Percentiles rank a stretch among this genome's conserved stretches.
Conservation (phyloP, 2,329 filamentous ascomycete genomes). For the Pestalotiopsis sp. region DNA sequence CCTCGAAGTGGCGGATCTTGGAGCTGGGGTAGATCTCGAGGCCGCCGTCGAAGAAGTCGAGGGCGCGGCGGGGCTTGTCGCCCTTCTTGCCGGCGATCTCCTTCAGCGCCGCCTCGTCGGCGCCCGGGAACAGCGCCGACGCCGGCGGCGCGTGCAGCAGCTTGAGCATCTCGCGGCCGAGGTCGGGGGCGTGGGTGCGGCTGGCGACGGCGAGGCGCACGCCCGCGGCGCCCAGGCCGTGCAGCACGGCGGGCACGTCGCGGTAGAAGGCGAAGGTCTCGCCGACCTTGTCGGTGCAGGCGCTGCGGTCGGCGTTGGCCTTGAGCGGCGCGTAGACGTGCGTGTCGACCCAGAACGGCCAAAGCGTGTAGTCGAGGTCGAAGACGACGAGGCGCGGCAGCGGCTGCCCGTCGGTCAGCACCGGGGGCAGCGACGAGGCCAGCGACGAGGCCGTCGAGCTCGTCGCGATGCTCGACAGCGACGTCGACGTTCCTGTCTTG, state of each 20-base stretch:
- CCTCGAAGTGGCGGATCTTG: slow-evolving; percentile 85
- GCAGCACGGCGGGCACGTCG: slow-evolving; percentile 69
- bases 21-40: slow-evolving; percentile 73
- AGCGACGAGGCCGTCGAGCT: slow-evolving; percentile 15
- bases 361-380: slow-evolving; percentile 97
- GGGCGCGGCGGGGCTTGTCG: slow-evolving; percentile 43
- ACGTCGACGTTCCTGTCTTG: slow-evolving; percentile 29
- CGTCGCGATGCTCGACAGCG: slow-evolving; percentile 23
- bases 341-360: slow-evolving; percentile 98
- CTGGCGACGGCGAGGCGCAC: slow-evolving; percentile 73
- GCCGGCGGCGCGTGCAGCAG: slow-evolving; percentile 62
- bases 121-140: slow-evolving; percentile 22
- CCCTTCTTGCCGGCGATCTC: slow-evolving; percentile 23
- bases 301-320: slow-evolving; percentile 41
- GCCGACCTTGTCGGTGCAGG: slow-evolving; percentile 55
- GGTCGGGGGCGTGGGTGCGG: slow-evolving; percentile 76
- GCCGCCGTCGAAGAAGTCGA: slow-evolving; percentile 62
- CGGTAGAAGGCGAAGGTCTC: slow-evolving; percentile 72
- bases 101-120: slow-evolving; percentile 5
- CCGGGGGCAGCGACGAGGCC: slow-evolving; percentile 34
- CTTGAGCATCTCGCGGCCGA: slow-evolving; percentile 80
- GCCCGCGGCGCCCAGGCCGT: slow-evolving; percentile 51
- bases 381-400: slow-evolving; percentile 86
- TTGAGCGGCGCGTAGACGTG: slow-evolving; percentile 78
- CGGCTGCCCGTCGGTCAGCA: slow-evolving; percentile 60